phyloP scores from a whole-genome alignment of 345 rosid genomes.

The Eucalyptus coolabah region DNA sequence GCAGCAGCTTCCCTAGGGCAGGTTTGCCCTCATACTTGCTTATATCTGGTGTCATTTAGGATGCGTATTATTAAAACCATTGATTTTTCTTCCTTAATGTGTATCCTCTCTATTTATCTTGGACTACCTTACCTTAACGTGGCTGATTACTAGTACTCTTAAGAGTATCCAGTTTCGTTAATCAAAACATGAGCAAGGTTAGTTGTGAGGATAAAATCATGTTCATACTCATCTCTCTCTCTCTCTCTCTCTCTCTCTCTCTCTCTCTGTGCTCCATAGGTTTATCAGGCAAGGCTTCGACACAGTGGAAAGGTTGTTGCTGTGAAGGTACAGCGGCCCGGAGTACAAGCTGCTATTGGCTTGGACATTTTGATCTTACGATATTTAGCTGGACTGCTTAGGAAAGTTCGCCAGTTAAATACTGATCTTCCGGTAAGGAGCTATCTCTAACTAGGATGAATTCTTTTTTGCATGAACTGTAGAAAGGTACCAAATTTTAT shows the following conservation, averaged over 20 bases:
- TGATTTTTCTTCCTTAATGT: neutral
- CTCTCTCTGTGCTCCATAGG: constrained; percentile 15
- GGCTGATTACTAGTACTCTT: neutral
- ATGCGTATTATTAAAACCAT: neutral
- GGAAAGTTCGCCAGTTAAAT: constrained; percentile 60
- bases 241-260: neutral
- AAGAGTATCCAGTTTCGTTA: neutral
- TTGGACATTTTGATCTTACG: constrained; percentile 80
- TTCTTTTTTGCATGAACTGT: neutral
- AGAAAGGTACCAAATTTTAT: neutral
- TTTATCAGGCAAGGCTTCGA: constrained; percentile 87
- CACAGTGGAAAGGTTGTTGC: constrained; percentile 57
- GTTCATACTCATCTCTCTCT: neutral
- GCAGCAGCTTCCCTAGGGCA: constrained; percentile 98
- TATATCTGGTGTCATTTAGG: neutral
- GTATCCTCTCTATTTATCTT: neutral
- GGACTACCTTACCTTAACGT: neutral
- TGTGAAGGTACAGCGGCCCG: constrained; percentile 92
- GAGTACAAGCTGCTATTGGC: constrained; percentile 89
- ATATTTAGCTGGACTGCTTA: constrained; percentile 59
- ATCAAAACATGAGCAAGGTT: neutral
- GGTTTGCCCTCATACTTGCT: constrained; percentile 12
- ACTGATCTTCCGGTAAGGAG: constrained; percentile 70
- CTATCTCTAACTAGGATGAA: neutral
- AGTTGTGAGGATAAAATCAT: neutral